These are phyloP conservation scores for Apophysomyces trapeziformis DNA, from an alignment of 371 early-diverging fungal genomes.

Conservation along the genomic window DNA sequence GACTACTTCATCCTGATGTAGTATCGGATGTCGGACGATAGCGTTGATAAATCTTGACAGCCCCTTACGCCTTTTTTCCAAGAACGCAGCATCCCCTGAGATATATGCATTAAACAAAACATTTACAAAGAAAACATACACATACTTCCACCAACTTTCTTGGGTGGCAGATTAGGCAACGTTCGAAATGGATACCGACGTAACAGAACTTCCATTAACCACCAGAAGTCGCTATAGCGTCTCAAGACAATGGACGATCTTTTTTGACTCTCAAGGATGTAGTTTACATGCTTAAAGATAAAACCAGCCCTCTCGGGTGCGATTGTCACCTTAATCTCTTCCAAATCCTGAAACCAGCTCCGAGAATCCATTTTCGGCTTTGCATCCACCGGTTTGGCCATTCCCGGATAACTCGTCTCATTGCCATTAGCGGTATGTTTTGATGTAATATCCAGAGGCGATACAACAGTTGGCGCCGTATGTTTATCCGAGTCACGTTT, in stretches of 20 bases:
- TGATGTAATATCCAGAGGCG: background rate
- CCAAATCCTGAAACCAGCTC: constrained; percentile 47
- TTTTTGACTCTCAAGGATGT: constrained; percentile 70
- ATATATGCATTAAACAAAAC: constrained; percentile 11
- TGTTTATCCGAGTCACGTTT: background rate
- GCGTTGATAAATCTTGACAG: constrained; percentile 73
- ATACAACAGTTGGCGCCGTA: background rate
- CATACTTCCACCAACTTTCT: constrained; percentile 57
- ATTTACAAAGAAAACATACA: constrained; percentile 3
- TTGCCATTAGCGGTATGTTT: background rate
- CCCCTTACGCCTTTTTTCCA: constrained; percentile 72
- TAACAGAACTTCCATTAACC: constrained; percentile 72
- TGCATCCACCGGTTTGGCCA: constrained; percentile 6
- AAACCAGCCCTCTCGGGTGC: constrained; percentile 80
- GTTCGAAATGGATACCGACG: constrained; percentile 78
- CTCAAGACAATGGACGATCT: constrained; percentile 67
- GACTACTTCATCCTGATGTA: constrained; percentile 68
- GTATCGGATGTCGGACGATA: constrained; percentile 73
- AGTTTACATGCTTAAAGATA: constrained; percentile 81
- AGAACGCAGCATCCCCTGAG: constrained; percentile 67
- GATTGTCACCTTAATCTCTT: constrained; percentile 53
- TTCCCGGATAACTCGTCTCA: constrained; percentile 1
- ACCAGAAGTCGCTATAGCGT: constrained; percentile 87
- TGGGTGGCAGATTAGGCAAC: constrained; percentile 70
- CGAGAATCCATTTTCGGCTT: constrained; percentile 16